Conservation (phyloP, 2,329 filamentous ascomycete species). For the Verticillium nubilum region DNA sequence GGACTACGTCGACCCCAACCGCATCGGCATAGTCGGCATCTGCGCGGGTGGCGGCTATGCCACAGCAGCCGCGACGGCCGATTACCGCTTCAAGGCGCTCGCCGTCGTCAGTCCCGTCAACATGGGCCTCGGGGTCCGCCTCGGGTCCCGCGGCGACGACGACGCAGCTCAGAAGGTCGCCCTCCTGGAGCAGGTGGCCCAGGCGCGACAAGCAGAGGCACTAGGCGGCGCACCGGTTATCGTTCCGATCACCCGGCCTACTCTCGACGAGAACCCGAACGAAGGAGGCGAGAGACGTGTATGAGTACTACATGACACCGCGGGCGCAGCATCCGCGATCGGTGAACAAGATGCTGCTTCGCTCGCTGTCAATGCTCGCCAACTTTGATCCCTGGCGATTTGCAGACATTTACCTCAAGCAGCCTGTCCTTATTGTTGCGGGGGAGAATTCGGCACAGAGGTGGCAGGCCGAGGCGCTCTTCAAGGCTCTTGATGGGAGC, state of each 20-base stretch:
- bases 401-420: background rate
- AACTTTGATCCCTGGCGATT: slow-evolving; percentile 1
- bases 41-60: slow-evolving; percentile 31
- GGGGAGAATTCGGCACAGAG: background rate
- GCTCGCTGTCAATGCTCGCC: background rate
- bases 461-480: slow-evolving; percentile 1
- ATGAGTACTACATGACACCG: slow-evolving; percentile 11
- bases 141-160: slow-evolving; percentile 4
- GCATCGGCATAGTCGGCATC: slow-evolving; percentile 32
- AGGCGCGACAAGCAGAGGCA: slow-evolving; percentile 3
- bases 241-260: slow-evolving; percentile 21
- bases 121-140: slow-evolving; percentile 22
- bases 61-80: slow-evolving; percentile 25
- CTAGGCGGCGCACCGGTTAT: background rate
- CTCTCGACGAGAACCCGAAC: background rate
- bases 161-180: slow-evolving; percentile 1
- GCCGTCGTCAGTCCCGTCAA: slow-evolving; percentile 24
- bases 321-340: slow-evolving; percentile 8
- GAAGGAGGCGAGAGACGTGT: slow-evolving; percentile 2
- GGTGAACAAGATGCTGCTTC: background rate
- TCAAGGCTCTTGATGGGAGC: background rate
- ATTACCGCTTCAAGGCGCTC: slow-evolving; percentile 31
- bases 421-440: background rate
- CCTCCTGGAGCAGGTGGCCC: slow-evolving; percentile 4
- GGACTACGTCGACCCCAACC: slow-evolving; percentile 20